Conservation (phyloP, 2,329 filamentous ascomycete genomes). For the Xylariaceae sp. region DNA sequence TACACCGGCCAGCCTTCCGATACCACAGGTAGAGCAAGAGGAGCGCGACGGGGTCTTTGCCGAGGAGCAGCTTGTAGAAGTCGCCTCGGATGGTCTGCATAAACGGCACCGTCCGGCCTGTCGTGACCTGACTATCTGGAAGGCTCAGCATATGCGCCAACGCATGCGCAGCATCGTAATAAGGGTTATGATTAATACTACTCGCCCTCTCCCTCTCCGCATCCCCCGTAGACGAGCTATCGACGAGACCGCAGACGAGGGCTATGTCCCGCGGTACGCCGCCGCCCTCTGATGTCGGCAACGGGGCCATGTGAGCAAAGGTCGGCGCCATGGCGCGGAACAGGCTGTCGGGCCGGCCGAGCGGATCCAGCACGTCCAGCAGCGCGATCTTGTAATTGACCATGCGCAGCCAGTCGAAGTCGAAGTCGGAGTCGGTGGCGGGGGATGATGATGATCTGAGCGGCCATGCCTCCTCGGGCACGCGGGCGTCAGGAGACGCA, state of each 20-base stretch:
- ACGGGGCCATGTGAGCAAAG: conserved; percentile 34
- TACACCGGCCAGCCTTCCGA: conserved; percentile 32
- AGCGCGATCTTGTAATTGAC: conserved; percentile 33
- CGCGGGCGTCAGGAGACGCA: conserved; percentile 33
- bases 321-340: conserved; percentile 31
- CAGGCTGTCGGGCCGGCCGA: conserved; percentile 33
- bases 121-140: conserved; percentile 27
- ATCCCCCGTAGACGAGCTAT: conserved; percentile 29
- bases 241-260: conserved; percentile 21
- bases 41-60: conserved; percentile 35
- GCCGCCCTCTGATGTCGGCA: conserved; percentile 25
- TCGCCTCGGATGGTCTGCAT: conserved; percentile 28
- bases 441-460: conserved; percentile 23
- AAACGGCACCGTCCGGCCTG: conserved; percentile 32
- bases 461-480: conserved; percentile 32
- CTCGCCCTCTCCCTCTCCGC: too few species aligned
- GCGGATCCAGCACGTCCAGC: conserved; percentile 31
- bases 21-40: conserved; percentile 40
- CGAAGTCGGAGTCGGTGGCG: too few species aligned
- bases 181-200: too few species aligned
- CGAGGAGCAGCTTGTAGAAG: conserved; percentile 30
- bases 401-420: conserved; percentile 34
- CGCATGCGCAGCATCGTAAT: conserved; percentile 35
- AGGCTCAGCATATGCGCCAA: conserved; percentile 30
- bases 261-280: conserved; percentile 24